Conservation (phyloP, 805 yeast species). For the Suhomyces vadensis region DNA sequence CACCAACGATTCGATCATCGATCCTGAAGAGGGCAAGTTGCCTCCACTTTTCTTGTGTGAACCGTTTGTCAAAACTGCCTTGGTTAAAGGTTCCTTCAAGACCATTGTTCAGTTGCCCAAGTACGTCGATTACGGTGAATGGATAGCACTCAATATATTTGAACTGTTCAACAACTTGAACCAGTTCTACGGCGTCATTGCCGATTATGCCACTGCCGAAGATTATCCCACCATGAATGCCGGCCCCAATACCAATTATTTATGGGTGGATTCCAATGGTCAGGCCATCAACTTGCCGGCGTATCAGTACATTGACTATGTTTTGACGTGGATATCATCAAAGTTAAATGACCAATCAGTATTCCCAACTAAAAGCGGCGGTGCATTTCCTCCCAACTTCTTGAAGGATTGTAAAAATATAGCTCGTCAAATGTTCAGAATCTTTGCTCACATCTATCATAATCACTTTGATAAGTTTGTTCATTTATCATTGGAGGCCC, state of each 20-base stretch:
- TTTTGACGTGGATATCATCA: constrained; percentile 83
- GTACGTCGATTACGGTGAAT: constrained; percentile 91
- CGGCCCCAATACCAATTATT: constrained; percentile 86
- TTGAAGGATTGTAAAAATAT: constrained; percentile 82
- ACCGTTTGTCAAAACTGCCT: constrained; percentile 89
- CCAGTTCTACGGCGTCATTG: constrained; percentile 86
- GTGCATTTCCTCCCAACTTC: constrained; percentile 86
- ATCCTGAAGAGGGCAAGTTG: neutral
- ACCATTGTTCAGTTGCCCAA: constrained; percentile 94
- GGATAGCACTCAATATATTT: constrained; percentile 92
- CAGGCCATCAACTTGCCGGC: constrained; percentile 89
- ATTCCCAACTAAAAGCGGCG: constrained; percentile 89
- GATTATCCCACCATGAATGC: constrained; percentile 94
- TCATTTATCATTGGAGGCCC: constrained; percentile 92
- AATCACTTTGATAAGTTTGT: constrained; percentile 92
- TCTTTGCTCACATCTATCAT: constrained; percentile 92
- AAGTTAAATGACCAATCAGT: constrained; percentile 86
- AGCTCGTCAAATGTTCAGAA: constrained; percentile 87
- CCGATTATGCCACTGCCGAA: constrained; percentile 89
- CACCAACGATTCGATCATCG: neutral
- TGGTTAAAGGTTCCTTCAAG: constrained; percentile 94
- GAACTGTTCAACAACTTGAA: constrained; percentile 84
- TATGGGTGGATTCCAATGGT: constrained; percentile 81
- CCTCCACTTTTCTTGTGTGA: constrained; percentile 79
- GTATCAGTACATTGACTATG: constrained; percentile 87